A percentile compares a stretch with the other conserved stretches of the same genome.
These are phyloP conservation scores for Metschnikowia gelsemii DNA, from an alignment of 805 yeast genomes.

Conservation along the genomic window DNA sequence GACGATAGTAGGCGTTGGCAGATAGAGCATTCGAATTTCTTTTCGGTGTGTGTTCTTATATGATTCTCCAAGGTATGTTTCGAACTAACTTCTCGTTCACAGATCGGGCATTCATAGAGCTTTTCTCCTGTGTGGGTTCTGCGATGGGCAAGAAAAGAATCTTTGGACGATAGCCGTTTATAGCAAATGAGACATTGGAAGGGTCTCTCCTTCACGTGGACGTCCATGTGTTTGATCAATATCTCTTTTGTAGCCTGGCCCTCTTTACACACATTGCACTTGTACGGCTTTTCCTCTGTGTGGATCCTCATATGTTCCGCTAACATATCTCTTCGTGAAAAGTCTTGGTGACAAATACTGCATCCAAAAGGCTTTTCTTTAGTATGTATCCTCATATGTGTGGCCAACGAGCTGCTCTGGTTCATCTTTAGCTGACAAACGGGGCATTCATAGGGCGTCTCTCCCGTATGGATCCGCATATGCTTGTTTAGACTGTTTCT, in stretches of 20 bases:
- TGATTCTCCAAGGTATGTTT: too few relatives aligned
- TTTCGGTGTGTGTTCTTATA: too few relatives aligned
- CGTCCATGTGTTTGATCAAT: not conserved
- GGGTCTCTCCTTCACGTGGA: not conserved
- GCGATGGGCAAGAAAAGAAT: too few relatives aligned
- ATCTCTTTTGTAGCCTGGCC: not conserved
- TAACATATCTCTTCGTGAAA: not conserved
- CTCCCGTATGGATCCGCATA: not conserved
- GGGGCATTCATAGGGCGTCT: not conserved
- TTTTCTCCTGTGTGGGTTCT: too few relatives aligned
- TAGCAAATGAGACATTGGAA: not conserved
- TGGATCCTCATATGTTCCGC: not conserved
- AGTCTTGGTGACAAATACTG: not conserved
- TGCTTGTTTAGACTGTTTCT: not conserved
- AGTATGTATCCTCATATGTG: constrained; percentile 1
- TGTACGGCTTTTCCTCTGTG: not conserved
- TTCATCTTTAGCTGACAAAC: not conserved
- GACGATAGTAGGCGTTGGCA: too few relatives aligned
- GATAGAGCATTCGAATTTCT: too few relatives aligned
- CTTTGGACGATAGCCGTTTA: too few relatives aligned
- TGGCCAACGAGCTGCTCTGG: not conserved
- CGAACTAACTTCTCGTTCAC: too few relatives aligned
- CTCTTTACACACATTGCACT: not conserved
- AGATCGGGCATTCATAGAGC: too few relatives aligned
- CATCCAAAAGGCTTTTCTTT: not conserved